Base-by-base conservation (phyloP, 140 eudicot genomes). In the Ambrosia hybrid region DNA sequence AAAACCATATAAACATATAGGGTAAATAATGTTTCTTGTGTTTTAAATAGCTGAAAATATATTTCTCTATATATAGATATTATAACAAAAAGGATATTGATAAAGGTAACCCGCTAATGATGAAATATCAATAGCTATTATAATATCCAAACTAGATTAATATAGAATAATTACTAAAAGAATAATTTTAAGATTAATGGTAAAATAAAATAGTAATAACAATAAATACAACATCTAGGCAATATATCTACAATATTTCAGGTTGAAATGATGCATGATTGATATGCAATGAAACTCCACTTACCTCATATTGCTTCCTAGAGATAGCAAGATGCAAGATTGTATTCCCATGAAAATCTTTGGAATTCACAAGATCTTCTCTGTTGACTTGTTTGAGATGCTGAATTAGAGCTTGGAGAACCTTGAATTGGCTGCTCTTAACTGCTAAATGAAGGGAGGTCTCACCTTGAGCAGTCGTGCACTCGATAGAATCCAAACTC, bases 371-470 rank as follows among this genome's bases (percentile, higher is more conserved):
- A 0, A 81, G 61, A 41, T 74, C 70, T 71, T 81, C 84, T 52
- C 64, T 85, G 13, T 72, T 57, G 70, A 57, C 5, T 63, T 74
- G 70, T 73, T 65, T 78, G 0, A 78, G 5, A 76, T 73, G 78
- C 0, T 85, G 72, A n/a, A 72, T 52, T 65, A 78, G 26, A 2
- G 62, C 71, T 21, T 72, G 70, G 5, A 85, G 72, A 13, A 75
- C 73, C 57, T 79, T 77, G 15, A 80, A 75, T 15, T 85, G 90
- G 51, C 67, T 72, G 53, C 73, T 57, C 67, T 73, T 85, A 12
- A 85, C 85, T 0, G 88, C 90, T 2, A 88, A 70, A 75, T 88
- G 91, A 5, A 88, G 79, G 56, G 65, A 71, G 30, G 73, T 82
- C 74, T 88, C 88, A 14, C 79, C 77, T 51, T 79, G 75, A 45